Evolutionary conservation across 495 filamentous ascomycete species (phyloP).

Genomic region (Penicillium psychrofluorescens): DNA sequence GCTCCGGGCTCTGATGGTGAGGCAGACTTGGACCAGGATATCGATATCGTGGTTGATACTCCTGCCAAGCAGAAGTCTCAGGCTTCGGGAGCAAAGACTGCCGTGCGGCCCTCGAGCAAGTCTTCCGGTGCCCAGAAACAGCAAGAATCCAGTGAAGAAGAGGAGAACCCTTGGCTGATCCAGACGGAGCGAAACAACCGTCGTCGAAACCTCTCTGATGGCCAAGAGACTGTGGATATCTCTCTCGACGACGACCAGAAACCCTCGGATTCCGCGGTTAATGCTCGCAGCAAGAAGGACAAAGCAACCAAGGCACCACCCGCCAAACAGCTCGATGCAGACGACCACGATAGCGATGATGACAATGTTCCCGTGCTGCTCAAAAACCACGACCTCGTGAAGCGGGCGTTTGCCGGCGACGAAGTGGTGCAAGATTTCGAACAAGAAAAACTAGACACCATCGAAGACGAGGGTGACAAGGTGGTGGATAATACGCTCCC

Average conservation of each 20-base stretch:
- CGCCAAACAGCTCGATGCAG: slow-evolving; percentile 13
- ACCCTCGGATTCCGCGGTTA: slow-evolving; percentile 5
- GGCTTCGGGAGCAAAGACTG: slow-evolving; percentile 10
- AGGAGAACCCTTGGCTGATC: slow-evolving; percentile 46
- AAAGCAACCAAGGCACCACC: slow-evolving; percentile 12
- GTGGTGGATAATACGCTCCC: slow-evolving; percentile 77
- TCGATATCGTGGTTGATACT: slow-evolving; percentile 14
- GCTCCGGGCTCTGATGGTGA: slow-evolving; percentile 47
- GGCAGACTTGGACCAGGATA: slow-evolving; percentile 16
- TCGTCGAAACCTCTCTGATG: slow-evolving; percentile 20
- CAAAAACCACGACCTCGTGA: slow-evolving; percentile 74
- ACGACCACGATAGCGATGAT: slow-evolving; percentile 42
- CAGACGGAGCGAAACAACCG: slow-evolving; percentile 34
- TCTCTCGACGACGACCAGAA: slow-evolving; percentile 22
- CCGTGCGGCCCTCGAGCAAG: slow-evolving; percentile 10
- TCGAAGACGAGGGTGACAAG: slow-evolving; percentile 78
- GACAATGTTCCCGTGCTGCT: slow-evolving; percentile 56
- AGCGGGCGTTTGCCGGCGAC: slow-evolving; percentile 81
- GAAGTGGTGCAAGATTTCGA: slow-evolving; percentile 81
- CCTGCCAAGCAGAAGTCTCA: slow-evolving; percentile 16
- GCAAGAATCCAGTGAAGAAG: slow-evolving; percentile 14
- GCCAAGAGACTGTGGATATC: slow-evolving; percentile 34
- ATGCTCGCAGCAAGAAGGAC: slow-evolving; percentile 9
- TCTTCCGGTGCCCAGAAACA: slow-evolving; percentile 5
- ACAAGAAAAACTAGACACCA: slow-evolving; percentile 66